Evolutionary conservation across 2,329 filamentous ascomycete genomes (phyloP).

Genomic region (Fusarium sp.): DNA sequence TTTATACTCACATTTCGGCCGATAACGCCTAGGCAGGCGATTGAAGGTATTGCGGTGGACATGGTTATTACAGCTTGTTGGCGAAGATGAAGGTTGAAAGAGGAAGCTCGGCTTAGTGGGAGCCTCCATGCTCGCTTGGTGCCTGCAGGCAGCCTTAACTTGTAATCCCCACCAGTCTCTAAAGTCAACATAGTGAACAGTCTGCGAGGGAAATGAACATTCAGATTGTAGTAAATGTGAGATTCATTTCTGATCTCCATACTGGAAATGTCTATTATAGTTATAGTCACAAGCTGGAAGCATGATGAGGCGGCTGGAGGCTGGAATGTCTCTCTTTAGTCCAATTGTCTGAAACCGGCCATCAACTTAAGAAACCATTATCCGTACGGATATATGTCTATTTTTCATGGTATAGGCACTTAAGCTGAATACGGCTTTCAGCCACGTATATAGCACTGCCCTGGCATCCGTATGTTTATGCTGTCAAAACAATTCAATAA

Average conservation of each 20-base stretch:
- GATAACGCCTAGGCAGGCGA: conserved; percentile 93
- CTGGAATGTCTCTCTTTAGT: conserved; percentile 36
- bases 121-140: conserved; percentile 32
- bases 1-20: conserved; percentile 79
- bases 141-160: conserved; percentile 20
- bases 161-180: conserved; percentile 27
- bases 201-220: neutral
- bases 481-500: conserved; percentile 6
- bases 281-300: neutral
- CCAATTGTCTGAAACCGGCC: conserved; percentile 31
- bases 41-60: conserved; percentile 75
- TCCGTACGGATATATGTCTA: neutral
- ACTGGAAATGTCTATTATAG: neutral
- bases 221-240: neutral
- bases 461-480: neutral
- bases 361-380: conserved; percentile 21
- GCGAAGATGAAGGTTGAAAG: conserved; percentile 28
- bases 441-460: neutral
- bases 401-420: neutral
- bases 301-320: conserved; percentile 24
- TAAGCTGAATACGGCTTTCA: neutral
- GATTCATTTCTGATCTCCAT: neutral
- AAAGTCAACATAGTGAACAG: conserved; percentile 18
- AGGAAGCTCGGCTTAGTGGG: conserved; percentile 29
- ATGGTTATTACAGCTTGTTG: conserved; percentile 49